Evolutionary conservation across 2,329 filamentous ascomycete genomes (phyloP).

Genomic region (Pestalotiopsis sp.): DNA sequence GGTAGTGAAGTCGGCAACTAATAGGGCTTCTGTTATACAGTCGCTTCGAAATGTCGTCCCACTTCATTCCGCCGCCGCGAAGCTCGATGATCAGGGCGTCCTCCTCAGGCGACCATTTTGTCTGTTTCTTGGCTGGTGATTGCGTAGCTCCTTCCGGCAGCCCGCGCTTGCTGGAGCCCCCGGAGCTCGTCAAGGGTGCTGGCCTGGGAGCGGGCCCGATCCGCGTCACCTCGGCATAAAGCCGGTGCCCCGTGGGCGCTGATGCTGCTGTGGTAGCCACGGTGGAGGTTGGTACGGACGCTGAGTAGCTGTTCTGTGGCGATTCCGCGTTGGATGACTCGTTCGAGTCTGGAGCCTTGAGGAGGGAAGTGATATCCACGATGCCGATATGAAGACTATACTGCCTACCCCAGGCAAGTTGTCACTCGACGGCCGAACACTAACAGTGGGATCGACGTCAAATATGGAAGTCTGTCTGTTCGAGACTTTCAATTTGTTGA

Average conservation of each 20-base stretch:
- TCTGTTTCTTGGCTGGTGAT: constrained; percentile 88
- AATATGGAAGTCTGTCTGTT: background rate
- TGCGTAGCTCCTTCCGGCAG: constrained; percentile 58
- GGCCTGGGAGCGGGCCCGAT: constrained; percentile 32
- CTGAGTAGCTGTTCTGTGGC: constrained; percentile 37
- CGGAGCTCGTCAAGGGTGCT: constrained; percentile 27
- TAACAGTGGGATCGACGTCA: background rate
- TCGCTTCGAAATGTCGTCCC: constrained; percentile 95
- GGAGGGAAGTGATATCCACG: constrained; percentile 93
- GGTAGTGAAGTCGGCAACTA: constrained; percentile 91
- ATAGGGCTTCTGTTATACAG: constrained; percentile 90
- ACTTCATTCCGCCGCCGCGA: constrained; percentile 91
- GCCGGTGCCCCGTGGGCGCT: constrained; percentile 26
- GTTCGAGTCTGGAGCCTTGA: constrained; percentile 76
- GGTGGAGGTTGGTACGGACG: constrained; percentile 35
- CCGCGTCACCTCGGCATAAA: constrained; percentile 26
- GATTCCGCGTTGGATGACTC: constrained; percentile 61
- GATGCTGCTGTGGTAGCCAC: constrained; percentile 39
- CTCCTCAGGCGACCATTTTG: constrained; percentile 94
- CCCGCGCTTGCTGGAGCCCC: constrained; percentile 42
- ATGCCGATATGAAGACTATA: constrained; percentile 58
- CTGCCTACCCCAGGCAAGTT: constrained; percentile 34
- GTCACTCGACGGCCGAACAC: constrained; percentile 30
- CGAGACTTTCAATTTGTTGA: constrained; percentile 12
- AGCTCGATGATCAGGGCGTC: constrained; percentile 93